Evolutionary conservation across 495 filamentous ascomycete genomes (phyloP), one percentile per base, ranked within the genome.

Genomic region (Astrocystis sublimbata): DNA sequence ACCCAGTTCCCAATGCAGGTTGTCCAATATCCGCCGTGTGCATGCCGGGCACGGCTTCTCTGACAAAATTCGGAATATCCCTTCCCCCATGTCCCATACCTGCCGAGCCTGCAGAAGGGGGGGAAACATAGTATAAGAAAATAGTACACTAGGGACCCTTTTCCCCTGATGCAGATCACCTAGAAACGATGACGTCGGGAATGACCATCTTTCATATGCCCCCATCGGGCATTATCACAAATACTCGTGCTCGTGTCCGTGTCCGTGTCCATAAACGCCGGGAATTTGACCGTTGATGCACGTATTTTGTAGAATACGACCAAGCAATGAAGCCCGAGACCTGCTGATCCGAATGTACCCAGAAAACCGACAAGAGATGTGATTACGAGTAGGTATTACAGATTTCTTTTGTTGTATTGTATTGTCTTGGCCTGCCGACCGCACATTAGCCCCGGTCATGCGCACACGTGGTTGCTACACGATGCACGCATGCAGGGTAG

Each of bases 401-500:
- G 6, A 10, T 36, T 49, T 19, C 6, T 33, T 30, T n/a, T n/a
- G 13, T 6, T 36, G 33, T 13, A 36, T 36, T 36, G 33, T 6
- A 13, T 33, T 49, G 3, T 36, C 43, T 61, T 43, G 28, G 38
- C 28, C 4, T 43, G 58, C 38, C 47, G 24, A 45, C 10, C 28
- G 28, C 46, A 33, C 33, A 30, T 33, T 26, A n/a, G 26, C 45
- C 58, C 35, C n/a, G 58, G 36, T 23, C 35, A 41, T 40, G 40
- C 45, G 26, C 6, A 35, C 58, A 61, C 58, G 58, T 61, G 58
- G 45, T n/a, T 53, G 47, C 40, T 52, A 42, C 23, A 53, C 38
- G 45, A 41, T 33, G 33, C 58, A 10, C 24, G 46, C 36, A 51
- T 43, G 15, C 8, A 35, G 13, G 41, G 36, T 19, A 47, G 28